Evolutionary conservation across 164 flowering plant species (phyloP).

Genomic region (Nymphaea thermarum): DNA sequence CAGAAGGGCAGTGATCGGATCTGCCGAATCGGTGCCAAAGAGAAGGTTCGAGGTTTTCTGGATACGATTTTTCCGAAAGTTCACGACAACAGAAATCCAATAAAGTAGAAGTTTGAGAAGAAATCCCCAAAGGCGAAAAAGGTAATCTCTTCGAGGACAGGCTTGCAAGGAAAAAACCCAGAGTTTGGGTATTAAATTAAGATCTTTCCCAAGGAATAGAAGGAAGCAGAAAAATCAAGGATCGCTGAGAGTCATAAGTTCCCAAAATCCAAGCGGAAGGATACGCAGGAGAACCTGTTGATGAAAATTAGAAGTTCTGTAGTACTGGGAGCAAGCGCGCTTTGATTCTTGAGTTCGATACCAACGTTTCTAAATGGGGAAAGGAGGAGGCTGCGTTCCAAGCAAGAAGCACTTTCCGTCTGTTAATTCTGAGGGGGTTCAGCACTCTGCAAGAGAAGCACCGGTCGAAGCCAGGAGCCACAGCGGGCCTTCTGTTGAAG

Average conservation of each 20-base stretch:
- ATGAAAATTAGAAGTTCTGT: neutral
- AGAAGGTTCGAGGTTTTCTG: too few relatives aligned
- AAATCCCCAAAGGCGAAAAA: too few relatives aligned
- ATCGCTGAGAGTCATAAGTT: neutral
- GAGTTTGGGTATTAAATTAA: too few relatives aligned
- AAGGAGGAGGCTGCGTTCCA: constrained; percentile 82
- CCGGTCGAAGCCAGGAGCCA: constrained; percentile 8
- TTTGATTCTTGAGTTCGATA: neutral
- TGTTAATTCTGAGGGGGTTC: constrained; percentile 17
- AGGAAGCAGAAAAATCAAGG: too few relatives aligned
- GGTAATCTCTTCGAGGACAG: too few relatives aligned
- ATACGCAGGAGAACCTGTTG: neutral
- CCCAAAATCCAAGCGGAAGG: neutral
- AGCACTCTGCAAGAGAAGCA: constrained; percentile 3
- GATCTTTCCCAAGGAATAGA: too few relatives aligned
- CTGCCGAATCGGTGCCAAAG: too few relatives aligned
- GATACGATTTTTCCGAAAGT: too few relatives aligned
- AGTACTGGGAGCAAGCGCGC: neutral
- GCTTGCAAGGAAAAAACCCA: too few relatives aligned
- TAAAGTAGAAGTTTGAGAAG: too few relatives aligned
- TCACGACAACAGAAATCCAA: too few relatives aligned
- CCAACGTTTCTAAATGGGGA: constrained; percentile 32
- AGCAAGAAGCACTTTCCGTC: constrained; percentile 40
- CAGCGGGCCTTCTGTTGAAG: neutral
- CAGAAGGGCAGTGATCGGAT: too few relatives aligned